phyloP scores from a whole-genome alignment of 2,329 filamentous ascomycete genomes.

The Fusarium dlaminii region DNA sequence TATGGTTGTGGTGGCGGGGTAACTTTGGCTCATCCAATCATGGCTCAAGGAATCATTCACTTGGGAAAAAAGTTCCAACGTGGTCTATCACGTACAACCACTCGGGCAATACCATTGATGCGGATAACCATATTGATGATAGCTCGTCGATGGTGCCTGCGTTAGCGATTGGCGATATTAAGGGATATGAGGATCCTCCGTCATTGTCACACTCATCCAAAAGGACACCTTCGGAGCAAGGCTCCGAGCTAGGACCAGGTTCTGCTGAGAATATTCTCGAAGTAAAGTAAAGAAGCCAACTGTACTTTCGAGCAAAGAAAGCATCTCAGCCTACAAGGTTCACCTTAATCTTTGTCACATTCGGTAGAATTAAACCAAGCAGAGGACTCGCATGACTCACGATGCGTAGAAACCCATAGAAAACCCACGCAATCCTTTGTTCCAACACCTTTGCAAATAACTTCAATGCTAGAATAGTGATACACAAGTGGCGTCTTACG shows the following conservation, averaged over 20 bases:
- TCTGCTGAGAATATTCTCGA: slow-evolving; percentile 43
- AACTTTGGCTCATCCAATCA: neutral
- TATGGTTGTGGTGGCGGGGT: neutral
- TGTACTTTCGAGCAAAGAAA: neutral
- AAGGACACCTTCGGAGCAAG: slow-evolving; percentile 35
- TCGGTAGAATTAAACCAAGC: neutral
- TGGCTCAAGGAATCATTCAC: neutral
- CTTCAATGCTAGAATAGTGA: neutral
- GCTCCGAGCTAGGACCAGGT: slow-evolving; percentile 5
- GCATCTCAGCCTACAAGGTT: neutral
- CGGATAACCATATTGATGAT: neutral
- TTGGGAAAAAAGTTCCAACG: neutral
- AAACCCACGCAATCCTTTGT: neutral
- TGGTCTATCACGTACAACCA: slow-evolving; percentile 4
- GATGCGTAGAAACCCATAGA: slow-evolving; percentile 25
- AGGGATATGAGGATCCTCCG: slow-evolving; percentile 30
- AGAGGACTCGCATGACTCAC: slow-evolving; percentile 28
- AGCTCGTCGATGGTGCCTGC: neutral
- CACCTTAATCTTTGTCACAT: neutral
- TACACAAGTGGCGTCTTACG: slow-evolving; percentile 19
- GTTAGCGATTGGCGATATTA: slow-evolving; percentile 23
- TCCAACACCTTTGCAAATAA: neutral
- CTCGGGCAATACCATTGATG: neutral
- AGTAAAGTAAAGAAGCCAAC: slow-evolving; percentile 37
- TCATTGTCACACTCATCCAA: slow-evolving; percentile 2